phyloP scores from a whole-genome alignment of 495 filamentous ascomycete species.

The Ramalina intermedia region DNA sequence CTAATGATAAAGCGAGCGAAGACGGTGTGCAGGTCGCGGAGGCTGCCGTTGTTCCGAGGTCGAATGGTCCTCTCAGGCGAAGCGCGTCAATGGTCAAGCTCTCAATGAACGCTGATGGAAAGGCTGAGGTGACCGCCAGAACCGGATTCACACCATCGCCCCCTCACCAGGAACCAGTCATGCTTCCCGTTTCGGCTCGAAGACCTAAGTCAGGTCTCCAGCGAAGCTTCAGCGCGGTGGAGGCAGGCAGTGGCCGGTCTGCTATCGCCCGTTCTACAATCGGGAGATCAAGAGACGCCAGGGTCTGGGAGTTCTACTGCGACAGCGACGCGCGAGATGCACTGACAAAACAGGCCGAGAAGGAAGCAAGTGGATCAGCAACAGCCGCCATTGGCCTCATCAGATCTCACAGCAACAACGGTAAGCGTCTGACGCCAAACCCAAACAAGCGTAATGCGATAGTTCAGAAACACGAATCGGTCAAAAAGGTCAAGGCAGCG shows the following conservation, averaged over 20 bases:
- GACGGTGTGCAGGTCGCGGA: neutral
- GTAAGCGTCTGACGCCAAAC: conserved; percentile 30
- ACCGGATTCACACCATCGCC: conserved; percentile 56
- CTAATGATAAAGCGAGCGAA: neutral
- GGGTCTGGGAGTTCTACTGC: conserved; percentile 73
- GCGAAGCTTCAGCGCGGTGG: conserved; percentile 43
- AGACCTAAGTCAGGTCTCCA: conserved; percentile 41
- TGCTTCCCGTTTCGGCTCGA: conserved; percentile 29
- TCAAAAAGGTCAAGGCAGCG: conserved; percentile 29
- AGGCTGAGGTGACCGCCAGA: conserved; percentile 60
- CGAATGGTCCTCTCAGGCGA: conserved; percentile 18
- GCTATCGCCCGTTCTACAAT: conserved; percentile 14
- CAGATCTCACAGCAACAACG: conserved; percentile 46
- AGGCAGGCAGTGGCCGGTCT: conserved; percentile 23
- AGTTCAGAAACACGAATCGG: conserved; percentile 33
- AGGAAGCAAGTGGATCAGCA: conserved; percentile 56
- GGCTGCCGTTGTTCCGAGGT: conserved; percentile 3
- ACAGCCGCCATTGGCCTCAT: conserved; percentile 54
- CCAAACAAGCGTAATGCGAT: conserved; percentile 48
- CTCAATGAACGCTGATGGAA: conserved; percentile 68
- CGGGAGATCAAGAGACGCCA: conserved; percentile 67
- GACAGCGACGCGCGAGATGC: conserved; percentile 59
- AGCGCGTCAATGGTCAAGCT: conserved; percentile 42
- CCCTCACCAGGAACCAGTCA: conserved; percentile 27
- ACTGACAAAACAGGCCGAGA: conserved; percentile 55